phyloP scores from a whole-genome alignment of 352 stramenopile species.

The Phytophthora sojae region DNA sequence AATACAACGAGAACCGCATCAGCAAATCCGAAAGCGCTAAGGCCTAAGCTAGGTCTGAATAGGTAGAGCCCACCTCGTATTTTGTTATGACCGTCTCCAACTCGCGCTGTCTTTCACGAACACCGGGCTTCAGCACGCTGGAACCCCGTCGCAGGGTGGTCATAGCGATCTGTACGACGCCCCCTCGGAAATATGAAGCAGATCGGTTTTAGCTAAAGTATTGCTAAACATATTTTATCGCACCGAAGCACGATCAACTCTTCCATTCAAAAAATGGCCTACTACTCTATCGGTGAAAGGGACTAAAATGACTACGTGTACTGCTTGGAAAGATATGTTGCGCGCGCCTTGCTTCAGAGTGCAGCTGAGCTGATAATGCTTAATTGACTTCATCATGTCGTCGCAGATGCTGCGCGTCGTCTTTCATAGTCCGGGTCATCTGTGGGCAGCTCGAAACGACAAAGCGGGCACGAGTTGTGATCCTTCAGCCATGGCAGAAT shows the following conservation, averaged over 20 bases:
- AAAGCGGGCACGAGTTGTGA: conserved; percentile 91
- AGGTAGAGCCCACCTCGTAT: conserved; percentile 42
- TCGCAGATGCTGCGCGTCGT: conserved; percentile 41
- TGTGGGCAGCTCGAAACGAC: conserved; percentile 84
- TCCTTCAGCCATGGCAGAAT: conserved; percentile 90
- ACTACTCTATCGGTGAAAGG: conserved; percentile 43
- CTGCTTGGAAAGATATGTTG: conserved; percentile 26
- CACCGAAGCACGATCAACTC: conserved; percentile 17
- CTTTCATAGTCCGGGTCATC: conserved; percentile 87
- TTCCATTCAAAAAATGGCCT: conserved; percentile 27
- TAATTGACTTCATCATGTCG: conserved; percentile 22
- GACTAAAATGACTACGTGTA: conserved; percentile 33
- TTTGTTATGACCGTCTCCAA: conserved; percentile 46
- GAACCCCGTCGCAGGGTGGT: conserved; percentile 20
- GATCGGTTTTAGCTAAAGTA: too few relatives aligned
- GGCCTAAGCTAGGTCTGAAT: not conserved
- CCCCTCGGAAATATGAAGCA: conserved; percentile 6
- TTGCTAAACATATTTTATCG: not conserved
- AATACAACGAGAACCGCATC: not conserved
- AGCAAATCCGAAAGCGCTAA: not conserved
- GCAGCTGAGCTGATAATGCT: conserved; percentile 10
- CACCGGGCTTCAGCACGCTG: conserved; percentile 29
- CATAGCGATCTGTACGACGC: conserved; percentile 6
- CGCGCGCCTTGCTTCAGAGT: conserved; percentile 15
- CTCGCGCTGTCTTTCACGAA: conserved; percentile 36